These are phyloP conservation scores for Eucalyptus coolabah DNA, from an alignment of 345 rosid genomes.

Conservation along the genomic window DNA sequence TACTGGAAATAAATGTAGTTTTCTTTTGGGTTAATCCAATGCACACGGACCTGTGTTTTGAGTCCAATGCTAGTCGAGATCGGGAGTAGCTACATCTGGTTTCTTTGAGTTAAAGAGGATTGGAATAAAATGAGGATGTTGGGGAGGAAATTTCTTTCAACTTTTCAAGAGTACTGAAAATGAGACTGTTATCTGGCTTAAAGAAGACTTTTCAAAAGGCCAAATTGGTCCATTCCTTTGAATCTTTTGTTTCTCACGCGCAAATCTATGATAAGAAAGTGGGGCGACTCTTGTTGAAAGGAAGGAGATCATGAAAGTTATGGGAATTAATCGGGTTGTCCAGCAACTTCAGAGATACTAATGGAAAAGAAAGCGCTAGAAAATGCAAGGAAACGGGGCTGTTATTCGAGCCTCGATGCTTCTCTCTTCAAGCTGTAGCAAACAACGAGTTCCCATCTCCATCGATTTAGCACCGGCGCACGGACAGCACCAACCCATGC, in stretches of 20 bases:
- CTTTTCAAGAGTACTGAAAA: not conserved
- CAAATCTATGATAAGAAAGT: not conserved
- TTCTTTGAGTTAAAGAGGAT: not conserved
- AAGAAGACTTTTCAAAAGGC: not conserved
- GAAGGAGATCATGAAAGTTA: not conserved
- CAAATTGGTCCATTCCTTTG: not conserved
- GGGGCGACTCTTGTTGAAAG: not conserved
- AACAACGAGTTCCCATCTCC: not conserved
- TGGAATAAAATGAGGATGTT: not conserved
- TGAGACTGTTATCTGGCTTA: not conserved
- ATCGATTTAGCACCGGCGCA: not conserved
- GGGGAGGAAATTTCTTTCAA: not conserved
- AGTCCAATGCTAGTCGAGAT: not conserved
- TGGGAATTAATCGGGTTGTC: not conserved
- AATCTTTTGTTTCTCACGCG: not conserved
- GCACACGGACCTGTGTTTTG: fast-evolving
- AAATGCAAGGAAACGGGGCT: not conserved
- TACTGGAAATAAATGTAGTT: not conserved
- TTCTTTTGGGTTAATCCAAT: not conserved
- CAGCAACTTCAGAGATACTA: not conserved
- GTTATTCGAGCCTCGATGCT: not conserved
- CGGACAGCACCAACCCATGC: not conserved
- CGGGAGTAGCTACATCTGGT: not conserved
- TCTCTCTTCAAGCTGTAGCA: not conserved
- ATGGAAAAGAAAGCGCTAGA: not conserved